Percentiles rank a stretch among this genome's conserved stretches.
These are phyloP conservation scores for Talaromyces piceae DNA, from an alignment of 2,329 filamentous ascomycete genomes.

Conservation along the genomic window DNA sequence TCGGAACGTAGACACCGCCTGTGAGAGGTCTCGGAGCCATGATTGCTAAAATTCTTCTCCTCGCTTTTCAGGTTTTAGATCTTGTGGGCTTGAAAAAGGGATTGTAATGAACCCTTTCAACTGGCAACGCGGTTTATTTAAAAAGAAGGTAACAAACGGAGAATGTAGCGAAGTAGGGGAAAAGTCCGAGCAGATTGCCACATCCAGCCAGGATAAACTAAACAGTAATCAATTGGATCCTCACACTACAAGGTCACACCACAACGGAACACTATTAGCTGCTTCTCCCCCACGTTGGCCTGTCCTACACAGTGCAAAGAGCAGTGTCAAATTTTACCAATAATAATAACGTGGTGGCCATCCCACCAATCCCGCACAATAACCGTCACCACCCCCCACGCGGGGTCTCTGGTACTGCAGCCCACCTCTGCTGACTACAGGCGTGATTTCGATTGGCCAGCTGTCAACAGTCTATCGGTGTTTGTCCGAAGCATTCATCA, in stretches of 20 bases:
- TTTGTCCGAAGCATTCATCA: too few species aligned
- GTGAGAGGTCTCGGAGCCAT: slow-evolving; percentile 22
- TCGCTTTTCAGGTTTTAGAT: not conserved
- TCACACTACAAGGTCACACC: not conserved
- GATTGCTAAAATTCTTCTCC: not conserved
- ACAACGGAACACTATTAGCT: not conserved
- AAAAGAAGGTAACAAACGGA: not conserved
- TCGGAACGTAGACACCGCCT: slow-evolving; percentile 62
- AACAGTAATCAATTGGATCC: not conserved
- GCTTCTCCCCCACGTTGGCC: not conserved
- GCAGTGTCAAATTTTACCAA: not conserved
- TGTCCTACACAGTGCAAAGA: not conserved
- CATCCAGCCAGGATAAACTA: not conserved
- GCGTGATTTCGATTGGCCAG: too few species aligned
- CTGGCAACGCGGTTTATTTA: not conserved
- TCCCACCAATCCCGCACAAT: not conserved
- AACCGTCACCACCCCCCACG: not conserved
- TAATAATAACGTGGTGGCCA: not conserved
- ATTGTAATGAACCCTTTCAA: not conserved
- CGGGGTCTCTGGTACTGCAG: not conserved
- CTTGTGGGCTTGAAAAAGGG: not conserved
- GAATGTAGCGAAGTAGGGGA: not conserved
- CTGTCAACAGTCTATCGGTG: too few species aligned
- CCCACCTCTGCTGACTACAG: not conserved
- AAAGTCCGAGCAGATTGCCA: not conserved